A percentile compares a stretch with the other conserved stretches of the same genome.
Conservation (phyloP, 108 stramenopile genomes). For the Schizochytrium sp. region DNA sequence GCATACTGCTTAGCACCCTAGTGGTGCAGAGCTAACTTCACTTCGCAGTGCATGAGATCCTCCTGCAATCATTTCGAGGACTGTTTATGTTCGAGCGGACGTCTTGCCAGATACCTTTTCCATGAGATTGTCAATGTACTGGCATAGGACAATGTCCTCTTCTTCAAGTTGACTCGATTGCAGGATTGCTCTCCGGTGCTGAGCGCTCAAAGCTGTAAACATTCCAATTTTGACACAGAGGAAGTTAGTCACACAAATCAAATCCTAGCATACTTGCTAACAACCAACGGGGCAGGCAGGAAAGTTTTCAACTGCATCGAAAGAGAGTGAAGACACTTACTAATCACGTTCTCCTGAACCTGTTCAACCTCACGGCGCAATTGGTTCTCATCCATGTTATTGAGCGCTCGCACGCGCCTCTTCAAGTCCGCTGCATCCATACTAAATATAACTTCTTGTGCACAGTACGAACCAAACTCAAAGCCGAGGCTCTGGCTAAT, state of each 20-base stretch:
- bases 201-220: background rate
- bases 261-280: background rate
- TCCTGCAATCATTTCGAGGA: too few species aligned
- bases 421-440: constrained; percentile 26
- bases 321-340: background rate
- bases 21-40: too few species aligned
- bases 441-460: background rate
- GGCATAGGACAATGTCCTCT: background rate
- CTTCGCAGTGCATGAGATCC: too few species aligned
- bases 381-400: background rate
- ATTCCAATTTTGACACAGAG: background rate
- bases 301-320: background rate
- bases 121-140: constrained; percentile 26
- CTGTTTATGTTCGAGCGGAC: too few species aligned
- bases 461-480: background rate
- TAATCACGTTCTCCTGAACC: background rate
- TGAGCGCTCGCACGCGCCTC: constrained; percentile 17
- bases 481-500: too few species aligned
- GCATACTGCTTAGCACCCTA: too few species aligned
- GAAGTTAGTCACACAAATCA: background rate
- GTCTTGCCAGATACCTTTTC: background rate
- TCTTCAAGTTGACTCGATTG: constrained; percentile 17
- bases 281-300: too few species aligned
- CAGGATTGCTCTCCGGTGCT: background rate
- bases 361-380: background rate